phyloP scores from a whole-genome alignment of 805 yeast genomes.

The Barnettozyma sucrosica region DNA sequence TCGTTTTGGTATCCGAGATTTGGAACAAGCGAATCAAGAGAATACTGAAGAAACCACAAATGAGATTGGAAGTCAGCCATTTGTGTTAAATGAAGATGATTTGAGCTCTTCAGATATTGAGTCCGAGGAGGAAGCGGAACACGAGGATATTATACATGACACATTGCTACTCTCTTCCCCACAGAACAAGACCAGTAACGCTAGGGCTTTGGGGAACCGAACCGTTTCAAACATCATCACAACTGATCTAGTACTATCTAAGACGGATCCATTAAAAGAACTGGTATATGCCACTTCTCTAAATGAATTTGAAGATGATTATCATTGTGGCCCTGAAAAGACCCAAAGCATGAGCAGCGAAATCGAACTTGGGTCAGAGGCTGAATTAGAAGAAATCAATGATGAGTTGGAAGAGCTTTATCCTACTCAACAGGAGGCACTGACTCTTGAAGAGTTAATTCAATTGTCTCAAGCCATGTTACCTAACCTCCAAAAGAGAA shows the following conservation, averaged over 20 bases:
- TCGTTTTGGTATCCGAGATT: constrained; percentile 10
- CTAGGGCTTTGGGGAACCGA: constrained; percentile 9
- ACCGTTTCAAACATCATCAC: neutral
- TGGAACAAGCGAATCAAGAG: neutral
- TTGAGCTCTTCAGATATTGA: constrained; percentile 9
- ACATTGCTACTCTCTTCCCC: constrained; percentile 12
- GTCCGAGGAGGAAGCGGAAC: constrained; percentile 7
- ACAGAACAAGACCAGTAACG: constrained; percentile 13
- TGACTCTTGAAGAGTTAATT: constrained; percentile 16
- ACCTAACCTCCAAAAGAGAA: neutral
- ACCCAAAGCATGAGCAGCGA: neutral
- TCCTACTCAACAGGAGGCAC: constrained; percentile 25
- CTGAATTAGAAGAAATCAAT: constrained; percentile 16
- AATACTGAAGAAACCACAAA: neutral
- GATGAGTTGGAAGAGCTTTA: constrained; percentile 25
- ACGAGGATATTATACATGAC: constrained; percentile 1
- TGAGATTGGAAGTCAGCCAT: constrained; percentile 3
- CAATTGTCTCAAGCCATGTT: constrained; percentile 11
- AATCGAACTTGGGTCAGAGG: neutral
- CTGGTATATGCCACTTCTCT: neutral
- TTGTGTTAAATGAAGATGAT: constrained; percentile 16
- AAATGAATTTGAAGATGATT: neutral
- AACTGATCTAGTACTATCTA: neutral
- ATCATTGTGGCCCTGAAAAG: neutral
- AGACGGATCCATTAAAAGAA: neutral